Evolutionary conservation across 495 filamentous ascomycete genomes (phyloP).

Genomic region (Penicillium crystallinum): DNA sequence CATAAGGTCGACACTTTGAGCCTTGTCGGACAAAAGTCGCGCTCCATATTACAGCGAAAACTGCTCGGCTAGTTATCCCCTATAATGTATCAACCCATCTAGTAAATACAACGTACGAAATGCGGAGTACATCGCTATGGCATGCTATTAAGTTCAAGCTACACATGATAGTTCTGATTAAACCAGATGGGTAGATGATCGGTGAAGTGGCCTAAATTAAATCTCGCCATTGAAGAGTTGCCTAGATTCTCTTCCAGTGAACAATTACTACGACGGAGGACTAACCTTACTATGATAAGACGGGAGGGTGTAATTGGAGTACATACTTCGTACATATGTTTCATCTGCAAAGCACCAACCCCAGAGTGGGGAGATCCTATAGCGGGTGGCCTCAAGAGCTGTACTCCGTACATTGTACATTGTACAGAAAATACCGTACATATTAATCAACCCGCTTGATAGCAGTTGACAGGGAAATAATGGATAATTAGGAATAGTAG

Average conservation of each 20-base stretch:
- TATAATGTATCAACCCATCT: no score
- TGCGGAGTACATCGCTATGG: no score
- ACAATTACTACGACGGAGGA: no score
- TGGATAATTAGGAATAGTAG: background rate
- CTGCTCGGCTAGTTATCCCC: background rate
- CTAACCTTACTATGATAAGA: no score
- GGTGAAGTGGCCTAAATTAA: no score
- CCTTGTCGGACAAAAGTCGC: conserved; percentile 8
- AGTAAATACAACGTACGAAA: no score
- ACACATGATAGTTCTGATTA: no score
- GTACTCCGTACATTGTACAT: background rate
- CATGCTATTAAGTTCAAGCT: no score
- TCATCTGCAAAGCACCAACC: background rate
- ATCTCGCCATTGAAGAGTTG: no score
- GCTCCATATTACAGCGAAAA: conserved; percentile 9
- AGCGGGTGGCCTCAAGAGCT: background rate
- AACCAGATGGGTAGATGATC: no score
- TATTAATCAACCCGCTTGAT: background rate
- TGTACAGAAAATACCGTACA: background rate
- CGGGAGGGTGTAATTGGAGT: background rate
- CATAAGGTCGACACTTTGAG: conserved; percentile 3
- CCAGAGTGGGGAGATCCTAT: conserved; percentile 2
- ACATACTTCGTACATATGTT: no score
- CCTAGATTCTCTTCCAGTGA: no score
- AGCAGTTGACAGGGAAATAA: background rate